Evolutionary conservation across 2,329 filamentous ascomycete genomes (phyloP).

Genomic region (Scopulariopsis brevicaulis): DNA sequence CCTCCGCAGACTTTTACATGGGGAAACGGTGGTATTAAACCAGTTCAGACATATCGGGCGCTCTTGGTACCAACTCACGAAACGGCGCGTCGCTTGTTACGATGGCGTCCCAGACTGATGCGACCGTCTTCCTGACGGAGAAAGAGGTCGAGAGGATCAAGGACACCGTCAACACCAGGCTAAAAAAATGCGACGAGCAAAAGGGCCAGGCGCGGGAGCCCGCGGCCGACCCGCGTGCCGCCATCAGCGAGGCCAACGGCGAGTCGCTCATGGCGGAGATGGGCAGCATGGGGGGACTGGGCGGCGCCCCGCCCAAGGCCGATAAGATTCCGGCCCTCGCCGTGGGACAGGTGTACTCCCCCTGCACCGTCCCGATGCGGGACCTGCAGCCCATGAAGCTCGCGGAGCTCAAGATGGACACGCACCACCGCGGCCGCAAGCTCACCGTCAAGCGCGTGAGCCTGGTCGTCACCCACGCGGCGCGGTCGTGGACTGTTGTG

Average conservation of each 20-base stretch:
- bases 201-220: slow-evolving; percentile 10
- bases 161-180: slow-evolving; percentile 10
- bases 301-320: slow-evolving; percentile 5
- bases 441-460: slow-evolving; percentile 16
- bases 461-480: slow-evolving; percentile 12
- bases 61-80: neutral
- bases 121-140: slow-evolving; percentile 17
- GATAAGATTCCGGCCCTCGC: slow-evolving; percentile 16
- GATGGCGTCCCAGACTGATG: slow-evolving; percentile 6
- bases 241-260: slow-evolving; percentile 14
- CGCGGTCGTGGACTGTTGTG: slow-evolving; percentile 19
- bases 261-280: slow-evolving; percentile 21
- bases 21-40: no score
- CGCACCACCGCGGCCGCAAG: slow-evolving; percentile 15
- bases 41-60: no score
- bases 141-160: slow-evolving; percentile 17
- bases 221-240: slow-evolving; percentile 7
- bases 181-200: slow-evolving; percentile 12
- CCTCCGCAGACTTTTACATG: no score
- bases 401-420: slow-evolving; percentile 15
- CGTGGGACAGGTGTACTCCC: slow-evolving; percentile 14
- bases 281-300: slow-evolving; percentile 9
- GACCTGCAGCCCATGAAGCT: slow-evolving; percentile 14
- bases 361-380: slow-evolving; percentile 9
- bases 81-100: neutral